Percentiles rank a stretch among this genome's conserved stretches.
These are phyloP conservation scores for Auricularia sp. DNA, from an alignment of 768 basidiomycete genomes.

Conservation along the genomic window DNA sequence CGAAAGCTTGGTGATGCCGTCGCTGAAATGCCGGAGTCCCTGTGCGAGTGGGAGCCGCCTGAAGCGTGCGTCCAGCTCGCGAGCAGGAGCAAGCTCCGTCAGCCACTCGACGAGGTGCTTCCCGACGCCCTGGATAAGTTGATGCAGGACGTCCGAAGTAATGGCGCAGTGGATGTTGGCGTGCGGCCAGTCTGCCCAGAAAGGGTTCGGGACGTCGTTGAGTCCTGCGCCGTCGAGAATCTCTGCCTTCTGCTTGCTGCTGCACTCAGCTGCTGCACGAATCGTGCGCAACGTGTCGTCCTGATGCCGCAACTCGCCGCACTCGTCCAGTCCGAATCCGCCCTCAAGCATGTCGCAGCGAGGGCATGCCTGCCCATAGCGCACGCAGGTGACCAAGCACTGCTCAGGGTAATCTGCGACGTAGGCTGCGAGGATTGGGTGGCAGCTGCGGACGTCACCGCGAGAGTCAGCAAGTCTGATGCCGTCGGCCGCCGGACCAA, in stretches of 20 bases:
- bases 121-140: constrained; percentile 26
- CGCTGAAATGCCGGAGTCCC: constrained; percentile 22
- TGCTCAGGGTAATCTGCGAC: constrained; percentile 38
- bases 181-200: constrained; percentile 22
- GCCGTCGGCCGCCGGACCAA: constrained; percentile 21
- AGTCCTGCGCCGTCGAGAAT: neutral
- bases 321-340: constrained; percentile 6
- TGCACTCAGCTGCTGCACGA: neutral
- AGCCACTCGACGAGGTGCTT: constrained; percentile 28
- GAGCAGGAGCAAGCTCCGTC: constrained; percentile 12
- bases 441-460: constrained; percentile 19
- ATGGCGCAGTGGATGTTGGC: constrained; percentile 17
- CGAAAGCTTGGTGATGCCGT: constrained; percentile 26
- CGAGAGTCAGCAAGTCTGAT: constrained; percentile 27
- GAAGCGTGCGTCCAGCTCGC: constrained; percentile 28
- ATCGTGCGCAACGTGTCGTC: neutral
- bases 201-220: constrained; percentile 10
- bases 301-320: neutral
- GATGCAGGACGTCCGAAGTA: constrained; percentile 27
- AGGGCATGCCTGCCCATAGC: constrained; percentile 14
- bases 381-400: constrained; percentile 21
- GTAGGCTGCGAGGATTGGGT: constrained; percentile 32
- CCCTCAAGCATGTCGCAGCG: constrained; percentile 7
- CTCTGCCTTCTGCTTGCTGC: neutral
- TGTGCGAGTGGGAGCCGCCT: constrained; percentile 25